Evolutionary conservation across 129 eudicot genomes (phyloP), one percentile per base, ranked within the genome.

Genomic region (Lactuca sativa): DNA sequence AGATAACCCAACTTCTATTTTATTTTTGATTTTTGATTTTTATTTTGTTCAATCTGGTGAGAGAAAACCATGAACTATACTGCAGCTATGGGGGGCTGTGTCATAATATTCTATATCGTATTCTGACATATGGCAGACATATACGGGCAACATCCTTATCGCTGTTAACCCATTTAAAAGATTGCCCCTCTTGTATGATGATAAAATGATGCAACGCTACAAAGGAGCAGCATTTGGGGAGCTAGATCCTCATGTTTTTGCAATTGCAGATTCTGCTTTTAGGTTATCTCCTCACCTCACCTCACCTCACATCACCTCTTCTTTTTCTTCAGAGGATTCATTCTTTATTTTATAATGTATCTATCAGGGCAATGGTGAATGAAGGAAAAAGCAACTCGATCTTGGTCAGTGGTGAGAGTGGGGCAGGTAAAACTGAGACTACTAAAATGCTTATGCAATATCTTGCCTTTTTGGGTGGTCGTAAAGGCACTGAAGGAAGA

Each of bases 391-490:
- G 99, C 78, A 95, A 95, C 84, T 85, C 99, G 18, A 95, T 95
- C 36, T 71, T 95, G 78, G 99, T 95, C 16, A 95, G 99, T 55
- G 99, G 99, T 61, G 99, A 95, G 86, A 95, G 99, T 79, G 99
- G 97, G 62, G 95, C 99, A 10, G 99, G 99, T 59, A 95, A 95
- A 81, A 95, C 99, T 25, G 99, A 90, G 83, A 95, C 99, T 21
- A 95, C 99, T 41, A 95, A 95, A 84, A 95, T 95, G 99, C 97
- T 90, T 84, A 95, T 95, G 97, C 92, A 74, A 2, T 95, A 95
- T 80, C 97, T 95, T 78, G 99, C 99, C 30, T 95, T 68, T 84
- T 82, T 95, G 86, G 97, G 99, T 66, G 99, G 97, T 38, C 91
- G 82, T 74, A 81, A 83, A 76, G 84, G 84, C 73, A 87, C 95